These are phyloP conservation scores for Phytophthora rubi DNA, from an alignment of 352 stramenopile genomes.

Conservation along the genomic window DNA sequence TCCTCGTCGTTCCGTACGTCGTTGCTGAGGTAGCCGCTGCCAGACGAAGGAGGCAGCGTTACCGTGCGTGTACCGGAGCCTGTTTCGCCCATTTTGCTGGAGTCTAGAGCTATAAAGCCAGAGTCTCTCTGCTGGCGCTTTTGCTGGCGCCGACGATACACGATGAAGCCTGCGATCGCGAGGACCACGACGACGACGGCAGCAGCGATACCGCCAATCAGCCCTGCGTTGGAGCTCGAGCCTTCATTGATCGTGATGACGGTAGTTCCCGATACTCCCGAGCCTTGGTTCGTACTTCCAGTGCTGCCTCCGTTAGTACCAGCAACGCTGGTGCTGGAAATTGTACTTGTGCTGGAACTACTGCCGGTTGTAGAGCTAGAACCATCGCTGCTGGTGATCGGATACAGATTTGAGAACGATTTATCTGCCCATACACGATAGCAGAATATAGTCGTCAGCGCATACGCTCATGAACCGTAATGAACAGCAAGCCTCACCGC, in stretches of 20 bases:
- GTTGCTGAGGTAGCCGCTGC: conserved; percentile 49
- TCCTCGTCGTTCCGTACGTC: conserved; percentile 72
- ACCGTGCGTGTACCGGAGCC: conserved; percentile 21
- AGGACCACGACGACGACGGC: conserved; percentile 28
- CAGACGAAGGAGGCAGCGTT: conserved; percentile 27
- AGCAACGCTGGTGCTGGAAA: not conserved
- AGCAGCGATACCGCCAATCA: conserved; percentile 28
- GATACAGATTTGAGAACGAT: conserved; percentile 41
- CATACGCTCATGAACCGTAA: not conserved
- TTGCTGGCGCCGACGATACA: conserved; percentile 28
- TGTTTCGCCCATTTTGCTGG: conserved; percentile 21
- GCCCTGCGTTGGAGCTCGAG: conserved; percentile 28
- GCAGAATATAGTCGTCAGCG: not conserved
- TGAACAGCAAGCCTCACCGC: conserved; percentile 21
- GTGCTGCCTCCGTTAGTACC: not conserved
- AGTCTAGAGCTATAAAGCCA: conserved; percentile 10
- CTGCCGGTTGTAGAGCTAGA: conserved; percentile 9
- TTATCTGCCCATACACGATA: conserved; percentile 18
- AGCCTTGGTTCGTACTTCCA: conserved; percentile 19
- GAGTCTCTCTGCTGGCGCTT: conserved; percentile 8
- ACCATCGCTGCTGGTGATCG: conserved; percentile 17
- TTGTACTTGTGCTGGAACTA: conserved; percentile 17
- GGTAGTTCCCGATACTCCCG: conserved; percentile 18
- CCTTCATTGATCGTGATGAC: conserved; percentile 12
- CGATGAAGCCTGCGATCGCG: conserved; percentile 32